Percentiles rank a stretch among this genome's conserved stretches.
These are phyloP conservation scores for Quambalaria eucalypti DNA, from an alignment of 1,284 basidiomycete genomes.

Conservation along the genomic window DNA sequence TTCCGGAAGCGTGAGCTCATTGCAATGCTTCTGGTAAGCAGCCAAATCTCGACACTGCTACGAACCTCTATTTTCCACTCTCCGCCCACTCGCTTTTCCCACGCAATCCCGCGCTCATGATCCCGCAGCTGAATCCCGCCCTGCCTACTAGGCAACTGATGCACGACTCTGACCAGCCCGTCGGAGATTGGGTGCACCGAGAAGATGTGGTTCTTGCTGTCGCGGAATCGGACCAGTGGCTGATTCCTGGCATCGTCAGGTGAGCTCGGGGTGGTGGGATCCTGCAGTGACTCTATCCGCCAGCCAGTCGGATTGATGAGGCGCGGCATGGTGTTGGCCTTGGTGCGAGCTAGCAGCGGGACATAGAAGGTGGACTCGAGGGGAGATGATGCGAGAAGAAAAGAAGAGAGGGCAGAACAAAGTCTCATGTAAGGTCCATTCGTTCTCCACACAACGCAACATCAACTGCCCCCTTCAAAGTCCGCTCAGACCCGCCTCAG, in stretches of 20 bases:
- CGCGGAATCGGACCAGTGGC: conserved; percentile 2
- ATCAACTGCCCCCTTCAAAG: too few species aligned
- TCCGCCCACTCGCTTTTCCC: conserved; percentile 2
- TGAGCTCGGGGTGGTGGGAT: too few species aligned
- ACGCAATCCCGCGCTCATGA: neutral
- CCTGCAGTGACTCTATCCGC: neutral
- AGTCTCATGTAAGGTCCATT: too few species aligned
- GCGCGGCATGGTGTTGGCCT: conserved; percentile 6
- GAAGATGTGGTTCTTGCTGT: conserved; percentile 2
- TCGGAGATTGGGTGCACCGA: conserved; percentile 3
- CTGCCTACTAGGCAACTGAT: conserved; percentile 4
- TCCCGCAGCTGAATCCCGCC: conserved; percentile 4
- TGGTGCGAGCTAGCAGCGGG: too few species aligned
- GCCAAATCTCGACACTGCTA: neutral
- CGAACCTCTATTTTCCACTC: neutral
- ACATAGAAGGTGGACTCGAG: too few species aligned
- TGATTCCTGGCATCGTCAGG: neutral
- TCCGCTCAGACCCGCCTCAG: too few species aligned
- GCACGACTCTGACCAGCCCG: conserved; percentile 4
- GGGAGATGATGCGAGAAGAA: too few species aligned
- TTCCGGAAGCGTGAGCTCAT: neutral
- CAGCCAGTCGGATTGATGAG: conserved; percentile 9
- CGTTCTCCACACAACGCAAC: too few species aligned
- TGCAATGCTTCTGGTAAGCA: neutral
- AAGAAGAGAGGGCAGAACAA: too few species aligned